Base-by-base conservation (phyloP, 495 filamentous ascomycete genomes). In the Durotheca rogersii region DNA sequence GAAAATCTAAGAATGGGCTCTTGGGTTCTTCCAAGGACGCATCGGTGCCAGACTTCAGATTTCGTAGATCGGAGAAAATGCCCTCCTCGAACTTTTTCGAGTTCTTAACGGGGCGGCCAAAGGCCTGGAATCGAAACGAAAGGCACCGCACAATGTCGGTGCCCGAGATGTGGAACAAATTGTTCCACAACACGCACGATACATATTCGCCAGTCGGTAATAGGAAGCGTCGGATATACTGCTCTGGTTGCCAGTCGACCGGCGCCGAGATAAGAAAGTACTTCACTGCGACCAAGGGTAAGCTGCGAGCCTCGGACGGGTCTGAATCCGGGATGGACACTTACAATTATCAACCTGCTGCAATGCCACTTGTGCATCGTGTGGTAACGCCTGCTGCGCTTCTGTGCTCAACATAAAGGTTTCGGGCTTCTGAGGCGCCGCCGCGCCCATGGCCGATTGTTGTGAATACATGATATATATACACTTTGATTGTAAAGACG, bases 21-120 rank as follows among this genome's bases (percentile, higher is more conserved):
- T 98, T 98, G 27, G 93, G 93, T 71, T 98, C 93, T 72, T 98
- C 93, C 29, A 98, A 84, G 17, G 92, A 95, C n/a, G 93, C 93
- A 79, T 98, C 93, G 63, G 90, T 96, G 41, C 93, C 93, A 46
- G 93, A 91, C 72, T 98, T 98, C 51, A 98, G 78, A 65, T 98
- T 98, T 67, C 93, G 89, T 69, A 98, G 76, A 67, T 98, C 93
- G 25, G 93, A 98, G 75, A 98, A 98, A 70, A 98, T 97, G 52
- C 93, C 93, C 68, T 98, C 93, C 71, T 98, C 93, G 67, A 98
- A 98, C 70, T 98, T 98, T 75, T 98, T 98, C 23, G 94, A 94
- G 75, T 98, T 98, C 81, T 96, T 97, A 29, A 98, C 93, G 2
- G 93, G 93, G 31, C 93, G 88, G 46, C 93, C 93, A 58, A 98